Percentiles rank a stretch among this genome's conserved stretches.
These are phyloP conservation scores for Pythium sukuiense DNA, from an alignment of 352 stramenopile species.

Conservation along the genomic window DNA sequence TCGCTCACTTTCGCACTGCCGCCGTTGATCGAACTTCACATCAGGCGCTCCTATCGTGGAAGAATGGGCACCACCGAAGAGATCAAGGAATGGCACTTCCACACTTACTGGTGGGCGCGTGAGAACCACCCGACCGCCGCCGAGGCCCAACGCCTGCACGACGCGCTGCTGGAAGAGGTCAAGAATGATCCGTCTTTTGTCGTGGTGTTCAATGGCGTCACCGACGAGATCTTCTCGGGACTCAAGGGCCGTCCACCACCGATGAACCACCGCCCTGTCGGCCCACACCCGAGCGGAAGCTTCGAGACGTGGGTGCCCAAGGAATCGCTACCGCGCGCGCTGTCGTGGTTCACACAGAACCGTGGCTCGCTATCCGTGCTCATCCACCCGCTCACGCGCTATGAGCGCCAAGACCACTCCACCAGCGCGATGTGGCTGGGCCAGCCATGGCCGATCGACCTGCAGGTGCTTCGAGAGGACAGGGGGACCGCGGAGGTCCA, in stretches of 20 bases:
- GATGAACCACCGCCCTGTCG: slow-evolving; percentile 59
- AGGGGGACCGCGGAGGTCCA: slow-evolving; percentile 38
- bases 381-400: slow-evolving; percentile 63
- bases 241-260: slow-evolving; percentile 32
- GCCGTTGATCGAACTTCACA: not conserved
- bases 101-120: slow-evolving; percentile 62
- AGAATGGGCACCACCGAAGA: slow-evolving; percentile 6
- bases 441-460: slow-evolving; percentile 40
- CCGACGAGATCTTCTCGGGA: slow-evolving; percentile 35
- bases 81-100: slow-evolving; percentile 79
- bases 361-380: slow-evolving; percentile 59
- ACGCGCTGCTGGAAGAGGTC: slow-evolving; percentile 48
- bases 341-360: slow-evolving; percentile 70
- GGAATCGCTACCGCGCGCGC: slow-evolving; percentile 54
- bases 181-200: slow-evolving; percentile 50
- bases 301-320: slow-evolving; percentile 72
- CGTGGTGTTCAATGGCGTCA: slow-evolving; percentile 56
- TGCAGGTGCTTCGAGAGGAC: slow-evolving; percentile 36
- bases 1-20: not conserved
- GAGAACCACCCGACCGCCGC: slow-evolving; percentile 37
- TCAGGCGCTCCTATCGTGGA: not conserved
- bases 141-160: slow-evolving; percentile 45
- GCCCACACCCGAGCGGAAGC: slow-evolving; percentile 59
- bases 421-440: slow-evolving; percentile 56
- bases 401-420: slow-evolving; percentile 59